Base-by-base conservation (phyloP, 352 stramenopile genomes). In the Globisporangium barbulae region DNA sequence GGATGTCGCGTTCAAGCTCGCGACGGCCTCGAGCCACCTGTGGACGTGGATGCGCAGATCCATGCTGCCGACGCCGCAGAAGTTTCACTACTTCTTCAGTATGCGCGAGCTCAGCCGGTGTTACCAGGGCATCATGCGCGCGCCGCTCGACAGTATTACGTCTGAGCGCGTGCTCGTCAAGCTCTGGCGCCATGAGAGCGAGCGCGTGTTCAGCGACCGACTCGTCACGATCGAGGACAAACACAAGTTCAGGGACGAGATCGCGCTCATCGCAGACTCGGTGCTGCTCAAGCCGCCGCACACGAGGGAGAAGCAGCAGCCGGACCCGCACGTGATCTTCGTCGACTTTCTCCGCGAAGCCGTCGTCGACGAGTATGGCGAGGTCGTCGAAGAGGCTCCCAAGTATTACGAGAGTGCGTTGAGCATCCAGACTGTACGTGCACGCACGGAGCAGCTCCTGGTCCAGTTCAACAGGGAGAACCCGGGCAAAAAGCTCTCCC, bases 321-420 rank as follows among this genome's bases (percentile, higher is more conserved):
- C 61, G 28, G 33, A 73, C 37, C 47, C 30, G 15, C 44, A 55
- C 0, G 62, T 61, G 7, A 17, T 90, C 0, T 91, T 95, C 68
- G 87, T 96, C n/a, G 85, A 96, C 60, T 97, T 97, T 68, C 54
- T 97, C 12, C 71, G 84, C 21, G 89, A 97, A 53, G 74, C 90
- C 8, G 76, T 83, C 13, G 63, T 91, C 31, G 88, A 97, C 62
- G 90, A 97, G 45, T 85, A 94, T 37, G 89, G 89, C 12, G 78
- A 93, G 17, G 60, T 94, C 7, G 52, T 96, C 0, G 75, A 75
- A 28, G 88, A 96, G 54, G 75, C 91, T 7, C 89, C 86, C 0
- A 94, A 94, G 21, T 72, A 88, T 13, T 97, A 97, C 63, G 89
- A 97, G 61, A 66, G 73, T 17, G 85, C 86, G 5, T 21, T 72